Evolutionary conservation across 192 early-diverging fungal species (phyloP), one percentile per base, ranked within the genome.

Genomic region (Physocladia obscura): DNA sequence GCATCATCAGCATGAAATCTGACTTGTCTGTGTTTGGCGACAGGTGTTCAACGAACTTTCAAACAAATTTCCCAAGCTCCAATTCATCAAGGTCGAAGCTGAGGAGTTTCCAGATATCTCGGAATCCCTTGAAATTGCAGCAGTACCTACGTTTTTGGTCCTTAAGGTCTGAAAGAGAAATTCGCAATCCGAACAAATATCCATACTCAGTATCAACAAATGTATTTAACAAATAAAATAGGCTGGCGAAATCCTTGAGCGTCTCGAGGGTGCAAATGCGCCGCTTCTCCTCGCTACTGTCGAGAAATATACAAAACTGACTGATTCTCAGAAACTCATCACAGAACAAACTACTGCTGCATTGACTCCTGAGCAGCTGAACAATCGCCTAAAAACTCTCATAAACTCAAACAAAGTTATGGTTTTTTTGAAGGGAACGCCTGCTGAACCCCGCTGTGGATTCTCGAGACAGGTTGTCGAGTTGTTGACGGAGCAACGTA

Each of bases 361-460:
- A 19, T 57, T 76, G 27, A 55, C 77, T n/a, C 34, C 62, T 31
- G 62, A 63, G 44, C 71, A 61, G 19, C 67, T 84, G 38, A 40
- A 78, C 4, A 39, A 51, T 49, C 60, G 77, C n/a, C 64, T 86
- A 19, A 70, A 77, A 47, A 48, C 68, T 21, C 71, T 86, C 32
- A 61, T 81, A 50, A 64, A 31, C 40, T 69, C 75, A 27, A 67
- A 83, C 54, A 82, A 88, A 15, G 86, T 97, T 19, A 95, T 98
- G 94, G 77, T 94, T n/a, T 97, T 97, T 76, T 95, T 98, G 67
- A 98, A 98, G 77, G 96, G 96, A 30, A 94, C 92, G 15, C 93
- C 96, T 11, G 79, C 84, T 19, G 85, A 89, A 74, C 96, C 96
- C n/a, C 84, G 91, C 15, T 98, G 96, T 76, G 94, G 94, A 8